Percentiles rank a stretch among this genome's conserved stretches.
Conservation (phyloP, 345 rosid genomes). For the Cardamine chenopodiifolia region DNA sequence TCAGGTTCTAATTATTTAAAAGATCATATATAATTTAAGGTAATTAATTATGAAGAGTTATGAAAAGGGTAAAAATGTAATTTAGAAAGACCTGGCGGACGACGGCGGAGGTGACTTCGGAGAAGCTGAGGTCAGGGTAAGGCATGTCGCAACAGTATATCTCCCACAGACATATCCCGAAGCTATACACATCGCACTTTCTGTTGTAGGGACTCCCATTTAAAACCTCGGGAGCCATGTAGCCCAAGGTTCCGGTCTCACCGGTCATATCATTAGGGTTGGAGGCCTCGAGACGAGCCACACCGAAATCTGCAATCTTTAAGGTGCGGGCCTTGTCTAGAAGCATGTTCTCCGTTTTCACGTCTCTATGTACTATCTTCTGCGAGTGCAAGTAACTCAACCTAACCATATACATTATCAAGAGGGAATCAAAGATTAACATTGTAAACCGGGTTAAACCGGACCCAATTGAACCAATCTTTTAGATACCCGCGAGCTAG, state of each 20-base stretch:
- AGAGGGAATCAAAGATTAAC: too few relatives aligned
- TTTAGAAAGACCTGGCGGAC: constrained; percentile 75
- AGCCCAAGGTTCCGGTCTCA: constrained; percentile 98
- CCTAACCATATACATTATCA: constrained; percentile 43
- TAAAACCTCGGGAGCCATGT: constrained; percentile 99
- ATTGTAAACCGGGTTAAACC: not conserved
- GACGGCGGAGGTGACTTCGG: constrained; percentile 95
- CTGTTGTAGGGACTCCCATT: constrained; percentile 91
- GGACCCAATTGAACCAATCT: not conserved
- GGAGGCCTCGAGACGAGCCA: constrained; percentile 96
- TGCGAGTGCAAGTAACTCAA: constrained; percentile 85
- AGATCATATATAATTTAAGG: not conserved
- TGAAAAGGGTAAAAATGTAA: too few relatives aligned
- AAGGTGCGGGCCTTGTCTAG: constrained; percentile 82
- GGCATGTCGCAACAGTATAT: constrained; percentile 99
- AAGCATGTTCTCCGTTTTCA: constrained; percentile 98
- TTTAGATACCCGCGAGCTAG: constrained; percentile 76
- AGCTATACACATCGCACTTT: constrained; percentile 96
- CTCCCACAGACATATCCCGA: constrained; percentile 98
- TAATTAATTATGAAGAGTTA: not conserved
- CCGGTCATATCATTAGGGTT: constrained; percentile 99
- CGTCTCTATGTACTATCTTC: constrained; percentile 97
- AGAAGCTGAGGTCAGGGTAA: constrained; percentile 93
- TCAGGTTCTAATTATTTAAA: constrained; percentile 58
- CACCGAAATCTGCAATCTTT: constrained; percentile 97